phyloP scores from a whole-genome alignment of 768 basidiomycete species.

The Sporobolomyces roseus region DNA sequence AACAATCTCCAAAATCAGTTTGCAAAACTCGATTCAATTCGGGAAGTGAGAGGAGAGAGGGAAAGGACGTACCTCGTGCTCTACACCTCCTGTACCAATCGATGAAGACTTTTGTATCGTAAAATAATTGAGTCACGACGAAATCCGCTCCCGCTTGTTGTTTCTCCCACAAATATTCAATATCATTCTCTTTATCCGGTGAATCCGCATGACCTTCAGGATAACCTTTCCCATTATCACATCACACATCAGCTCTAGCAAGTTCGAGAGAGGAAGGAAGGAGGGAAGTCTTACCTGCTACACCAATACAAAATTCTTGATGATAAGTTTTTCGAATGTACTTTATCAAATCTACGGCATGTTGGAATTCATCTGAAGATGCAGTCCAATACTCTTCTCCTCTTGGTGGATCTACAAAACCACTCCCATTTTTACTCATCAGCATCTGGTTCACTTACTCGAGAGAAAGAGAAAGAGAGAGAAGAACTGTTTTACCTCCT shows the following conservation, averaged over 20 bases:
- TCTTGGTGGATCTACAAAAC: conserved; percentile 74
- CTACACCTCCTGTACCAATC: conserved; percentile 72
- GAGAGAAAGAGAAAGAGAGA: background rate
- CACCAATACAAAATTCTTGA: conserved; percentile 85
- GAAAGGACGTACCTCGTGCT: conserved; percentile 62
- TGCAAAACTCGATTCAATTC: no score
- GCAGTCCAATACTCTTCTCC: conserved; percentile 92
- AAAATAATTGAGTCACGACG: conserved; percentile 93
- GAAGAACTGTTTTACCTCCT: conserved; percentile 71
- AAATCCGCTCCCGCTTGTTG: conserved; percentile 93
- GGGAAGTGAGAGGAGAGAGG: no score
- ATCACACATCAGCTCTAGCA: no score
- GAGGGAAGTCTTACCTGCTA: conserved; percentile 63
- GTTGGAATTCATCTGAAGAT: conserved; percentile 73
- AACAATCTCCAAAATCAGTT: no score
- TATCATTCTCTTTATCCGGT: conserved; percentile 53
- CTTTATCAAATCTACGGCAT: conserved; percentile 81
- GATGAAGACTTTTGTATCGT: conserved; percentile 84
- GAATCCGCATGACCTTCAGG: conserved; percentile 81
- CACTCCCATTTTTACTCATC: background rate
- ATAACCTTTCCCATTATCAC: no score
- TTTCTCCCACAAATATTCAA: conserved; percentile 74
- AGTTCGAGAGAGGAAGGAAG: background rate
- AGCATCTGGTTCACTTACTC: background rate
- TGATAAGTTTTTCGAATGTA: conserved; percentile 82